phyloP scores from a whole-genome alignment of 805 yeast species.

The Yamadazyma kitorensis region DNA sequence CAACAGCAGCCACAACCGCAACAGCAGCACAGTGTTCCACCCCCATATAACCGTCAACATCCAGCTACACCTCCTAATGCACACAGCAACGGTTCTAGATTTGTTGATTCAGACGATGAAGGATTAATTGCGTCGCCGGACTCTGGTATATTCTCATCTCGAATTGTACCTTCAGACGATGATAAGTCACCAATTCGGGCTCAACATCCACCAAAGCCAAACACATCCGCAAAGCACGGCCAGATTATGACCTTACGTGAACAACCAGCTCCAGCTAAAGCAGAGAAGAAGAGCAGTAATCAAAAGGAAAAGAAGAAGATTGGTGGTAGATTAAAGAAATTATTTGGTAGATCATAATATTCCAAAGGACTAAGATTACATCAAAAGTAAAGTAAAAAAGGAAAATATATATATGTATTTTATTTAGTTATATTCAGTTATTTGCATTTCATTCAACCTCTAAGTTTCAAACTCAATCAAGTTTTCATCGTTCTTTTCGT shows the following conservation, averaged over 20 bases:
- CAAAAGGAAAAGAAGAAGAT: slow-evolving; percentile 33
- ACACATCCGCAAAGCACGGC: slow-evolving; percentile 5
- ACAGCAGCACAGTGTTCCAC: too few relatives aligned
- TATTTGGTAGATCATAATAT: slow-evolving; percentile 30
- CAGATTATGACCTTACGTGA: slow-evolving; percentile 5
- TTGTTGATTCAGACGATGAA: slow-evolving; percentile 65
- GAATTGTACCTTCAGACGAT: slow-evolving; percentile 30
- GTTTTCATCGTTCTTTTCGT: slow-evolving; percentile 16
- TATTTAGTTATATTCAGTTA: too few relatives aligned
- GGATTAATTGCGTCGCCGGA: slow-evolving; percentile 11
- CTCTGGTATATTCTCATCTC: slow-evolving; percentile 20
- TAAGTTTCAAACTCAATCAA: slow-evolving; percentile 46
- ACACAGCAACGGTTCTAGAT: too few relatives aligned
- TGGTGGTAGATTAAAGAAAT: slow-evolving; percentile 36
- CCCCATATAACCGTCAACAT: neutral
- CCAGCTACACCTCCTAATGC: neutral
- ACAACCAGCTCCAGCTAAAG: slow-evolving; percentile 4
- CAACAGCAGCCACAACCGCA: slow-evolving; percentile 1
- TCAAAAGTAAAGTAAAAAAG: too few relatives aligned
- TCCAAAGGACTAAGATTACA: too few relatives aligned
- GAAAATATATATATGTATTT: neutral
- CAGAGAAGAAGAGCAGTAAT: slow-evolving; percentile 1
- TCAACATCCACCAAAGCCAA: neutral
- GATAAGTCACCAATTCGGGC: too few relatives aligned
- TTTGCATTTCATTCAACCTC: neutral